Conservation (phyloP, 1,139 yeast genomes). For the Debaryomyces fabryi region DNA sequence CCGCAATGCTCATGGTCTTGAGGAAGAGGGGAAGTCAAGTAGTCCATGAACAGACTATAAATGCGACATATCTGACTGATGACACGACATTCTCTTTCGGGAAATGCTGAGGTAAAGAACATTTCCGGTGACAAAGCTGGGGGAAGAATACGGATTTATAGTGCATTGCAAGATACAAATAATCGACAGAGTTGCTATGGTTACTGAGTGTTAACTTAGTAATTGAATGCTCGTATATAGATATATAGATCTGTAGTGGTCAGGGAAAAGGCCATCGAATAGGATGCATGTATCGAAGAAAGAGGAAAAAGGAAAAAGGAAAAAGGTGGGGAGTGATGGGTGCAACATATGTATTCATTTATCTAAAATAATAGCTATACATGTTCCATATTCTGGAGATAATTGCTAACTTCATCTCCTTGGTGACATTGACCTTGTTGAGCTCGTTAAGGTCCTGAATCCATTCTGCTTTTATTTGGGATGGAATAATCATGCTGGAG, state of each 20-base stretch:
- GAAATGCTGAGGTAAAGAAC: background rate
- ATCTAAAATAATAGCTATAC: slow-evolving; percentile 46
- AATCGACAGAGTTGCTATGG: no score
- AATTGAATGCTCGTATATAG: no score
- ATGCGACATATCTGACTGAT: background rate
- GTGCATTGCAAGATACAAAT: no score
- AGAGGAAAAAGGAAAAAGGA: background rate
- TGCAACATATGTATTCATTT: background rate
- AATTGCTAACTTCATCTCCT: slow-evolving; percentile 42
- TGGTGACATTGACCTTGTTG: slow-evolving; percentile 30
- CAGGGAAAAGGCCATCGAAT: background rate
- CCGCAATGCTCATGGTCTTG: slow-evolving; percentile 1
- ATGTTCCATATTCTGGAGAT: slow-evolving; percentile 59
- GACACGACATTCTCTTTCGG: background rate
- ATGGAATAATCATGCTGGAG: slow-evolving; percentile 53
- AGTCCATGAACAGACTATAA: background rate
- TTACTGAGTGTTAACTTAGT: no score
- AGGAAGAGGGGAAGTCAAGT: background rate
- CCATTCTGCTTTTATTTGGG: slow-evolving; percentile 51
- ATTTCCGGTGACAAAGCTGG: background rate
- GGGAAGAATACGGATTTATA: background rate
- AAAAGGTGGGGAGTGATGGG: background rate
- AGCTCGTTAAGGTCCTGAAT: slow-evolving; percentile 58
- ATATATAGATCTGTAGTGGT: no score
- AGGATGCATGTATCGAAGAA: background rate